Evolutionary conservation across 2,329 filamentous ascomycete species (phyloP), one percentile per base, ranked within the genome.

Genomic region (Aspergillus costaricaensis): DNA sequence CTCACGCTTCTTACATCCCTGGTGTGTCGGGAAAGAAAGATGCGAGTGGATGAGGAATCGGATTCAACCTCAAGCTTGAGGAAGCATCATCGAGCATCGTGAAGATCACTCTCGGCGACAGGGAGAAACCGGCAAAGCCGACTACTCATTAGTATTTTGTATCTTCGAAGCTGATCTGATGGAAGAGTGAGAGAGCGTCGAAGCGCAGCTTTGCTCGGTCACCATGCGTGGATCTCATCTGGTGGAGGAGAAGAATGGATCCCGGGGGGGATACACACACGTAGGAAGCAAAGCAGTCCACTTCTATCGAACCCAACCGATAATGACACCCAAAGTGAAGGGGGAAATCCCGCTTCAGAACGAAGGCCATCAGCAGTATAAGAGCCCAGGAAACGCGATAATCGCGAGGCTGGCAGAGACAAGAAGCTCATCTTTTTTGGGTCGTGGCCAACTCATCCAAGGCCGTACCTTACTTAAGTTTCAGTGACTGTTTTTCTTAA

Each of bases 1-100:
- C 32, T 36, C 32, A 36, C 12, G 55, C 59, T 61, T 55, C 59
- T 61, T 61, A 55, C 59, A 57, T 57, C 21, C 32, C 14, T 21
- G 50, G 47, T 48, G 25, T 36, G 56, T 57, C 47, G 25, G 44
- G 39, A 41, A 36, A 56, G 43, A 25, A 36, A 49, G 48, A 36
- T 23, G 39, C 39, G 32, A n/a, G 15, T 44, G 41, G 41, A 44
- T 44, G 41, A 44, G 17, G 19, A 21, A 5, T 23, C 5, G 12
- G 32, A 36, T 36, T 36, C 32, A 15, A 12, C 32, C 32, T 44
- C 23, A 44, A 21, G 10, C 41, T 44, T 23, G 41, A 44, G 21
- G 19, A 44, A 44, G 41, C 41, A 44, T 44, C 19, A 44, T 44
- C 41, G 41, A 15, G 1, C 1, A 30, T 30, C 10, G 27, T 10